phyloP scores from a whole-genome alignment of 805 yeast genomes.

The Suhomyces canberraensis region DNA sequence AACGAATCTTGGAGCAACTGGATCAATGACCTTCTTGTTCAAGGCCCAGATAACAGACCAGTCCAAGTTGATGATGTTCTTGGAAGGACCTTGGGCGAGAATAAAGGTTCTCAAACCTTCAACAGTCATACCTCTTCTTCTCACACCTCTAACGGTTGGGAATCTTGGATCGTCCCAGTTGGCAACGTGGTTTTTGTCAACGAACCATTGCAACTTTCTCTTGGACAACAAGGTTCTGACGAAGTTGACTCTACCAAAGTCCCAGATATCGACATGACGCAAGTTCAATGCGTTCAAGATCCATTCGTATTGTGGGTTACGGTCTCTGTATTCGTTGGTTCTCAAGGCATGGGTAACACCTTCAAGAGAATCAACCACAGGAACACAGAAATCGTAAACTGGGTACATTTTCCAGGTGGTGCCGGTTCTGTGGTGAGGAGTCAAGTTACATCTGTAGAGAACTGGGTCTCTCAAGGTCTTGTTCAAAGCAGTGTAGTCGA shows the following conservation, averaged over 20 bases:
- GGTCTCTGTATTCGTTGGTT: conserved; percentile 97
- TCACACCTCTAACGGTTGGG: conserved; percentile 99
- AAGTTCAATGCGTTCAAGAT: conserved; percentile 74
- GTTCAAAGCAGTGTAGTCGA: conserved; percentile 85
- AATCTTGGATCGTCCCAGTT: conserved; percentile 99
- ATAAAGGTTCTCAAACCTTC: conserved; percentile 95
- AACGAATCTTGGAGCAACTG: conserved; percentile 93
- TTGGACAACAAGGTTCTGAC: conserved; percentile 92
- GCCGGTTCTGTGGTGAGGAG: conserved; percentile 98
- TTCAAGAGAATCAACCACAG: conserved; percentile 91
- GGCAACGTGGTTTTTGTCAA: conserved; percentile 78
- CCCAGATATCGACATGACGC: conserved; percentile 96
- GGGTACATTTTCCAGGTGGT: conserved; percentile 93
- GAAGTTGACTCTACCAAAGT: conserved; percentile 95
- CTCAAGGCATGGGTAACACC: conserved; percentile 98
- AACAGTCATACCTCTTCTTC: conserved; percentile 99
- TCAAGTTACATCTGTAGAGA: conserved; percentile 92
- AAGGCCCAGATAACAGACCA: conserved; percentile 98
- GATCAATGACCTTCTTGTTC: conserved; percentile 96
- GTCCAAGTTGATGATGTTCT: conserved; percentile 92
- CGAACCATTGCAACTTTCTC: conserved; percentile 99
- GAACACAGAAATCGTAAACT: conserved; percentile 98
- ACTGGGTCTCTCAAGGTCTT: conserved; percentile 98
- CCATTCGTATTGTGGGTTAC: conserved; percentile 98
- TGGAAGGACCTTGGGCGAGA: conserved; percentile 95